Conservation (phyloP, 208 protist species). For the Wallacemonas sp. region DNA sequence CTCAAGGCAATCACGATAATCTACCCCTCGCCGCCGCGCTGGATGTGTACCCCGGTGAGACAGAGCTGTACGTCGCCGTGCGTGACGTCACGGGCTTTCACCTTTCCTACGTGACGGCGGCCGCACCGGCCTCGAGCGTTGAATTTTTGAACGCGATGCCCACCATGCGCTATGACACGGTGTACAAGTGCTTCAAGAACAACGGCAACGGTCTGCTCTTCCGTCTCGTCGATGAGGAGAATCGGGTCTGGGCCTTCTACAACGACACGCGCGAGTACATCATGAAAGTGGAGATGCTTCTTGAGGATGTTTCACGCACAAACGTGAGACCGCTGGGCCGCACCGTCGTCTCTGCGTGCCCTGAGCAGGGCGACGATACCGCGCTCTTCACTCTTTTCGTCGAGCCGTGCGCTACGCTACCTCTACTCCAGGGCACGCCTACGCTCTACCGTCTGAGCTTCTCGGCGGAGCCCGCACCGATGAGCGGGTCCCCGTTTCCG, state of each 20-base stretch:
- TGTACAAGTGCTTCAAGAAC: slow-evolving; percentile 81
- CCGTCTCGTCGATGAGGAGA: slow-evolving; percentile 51
- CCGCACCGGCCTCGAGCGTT: slow-evolving; percentile 42
- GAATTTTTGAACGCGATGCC: slow-evolving; percentile 58
- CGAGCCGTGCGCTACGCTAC: slow-evolving; percentile 46
- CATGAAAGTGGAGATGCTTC: slow-evolving; percentile 40
- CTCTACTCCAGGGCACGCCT: slow-evolving; percentile 57
- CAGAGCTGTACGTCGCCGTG: slow-evolving; percentile 70
- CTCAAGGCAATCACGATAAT: slow-evolving; percentile 6
- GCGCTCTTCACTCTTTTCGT: slow-evolving; percentile 47
- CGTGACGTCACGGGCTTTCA: slow-evolving; percentile 49
- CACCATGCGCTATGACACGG: slow-evolving; percentile 52
- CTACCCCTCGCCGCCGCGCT: slow-evolving; percentile 48
- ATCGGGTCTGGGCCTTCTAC: slow-evolving; percentile 49
- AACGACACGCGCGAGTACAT: slow-evolving; percentile 60
- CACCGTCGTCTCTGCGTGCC: slow-evolving; percentile 21
- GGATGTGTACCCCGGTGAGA: slow-evolving; percentile 71
- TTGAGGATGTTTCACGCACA: slow-evolving; percentile 36
- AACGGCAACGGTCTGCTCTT: slow-evolving; percentile 72
- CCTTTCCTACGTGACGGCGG: slow-evolving; percentile 60
- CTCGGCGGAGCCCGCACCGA: slow-evolving; percentile 53
- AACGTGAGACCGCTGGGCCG: slow-evolving; percentile 31
- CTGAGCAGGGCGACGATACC: slow-evolving; percentile 18
- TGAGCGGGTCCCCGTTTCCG: too few relatives aligned
- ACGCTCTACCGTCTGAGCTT: slow-evolving; percentile 57